These are phyloP conservation scores for Akanthomyces dipterigenus DNA, from an alignment of 2,329 filamentous ascomycete genomes.

Conservation along the genomic window DNA sequence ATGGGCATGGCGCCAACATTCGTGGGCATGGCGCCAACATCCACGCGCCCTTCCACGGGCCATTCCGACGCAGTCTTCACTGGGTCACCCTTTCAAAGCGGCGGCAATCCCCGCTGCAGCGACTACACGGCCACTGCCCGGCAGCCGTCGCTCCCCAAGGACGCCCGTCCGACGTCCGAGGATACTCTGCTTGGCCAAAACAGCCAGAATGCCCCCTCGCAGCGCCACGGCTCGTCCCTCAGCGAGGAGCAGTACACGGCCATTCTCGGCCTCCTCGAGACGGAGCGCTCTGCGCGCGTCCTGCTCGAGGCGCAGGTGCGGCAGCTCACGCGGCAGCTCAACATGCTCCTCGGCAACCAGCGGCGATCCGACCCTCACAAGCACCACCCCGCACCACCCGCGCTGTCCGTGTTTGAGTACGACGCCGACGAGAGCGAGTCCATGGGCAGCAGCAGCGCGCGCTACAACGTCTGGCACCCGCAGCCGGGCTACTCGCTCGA, in stretches of 20 bases:
- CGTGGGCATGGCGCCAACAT: conserved; percentile 2
- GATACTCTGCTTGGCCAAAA: neutral
- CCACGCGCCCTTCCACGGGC: neutral
- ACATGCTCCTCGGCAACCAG: conserved; percentile 24
- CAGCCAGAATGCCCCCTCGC: conserved; percentile 20
- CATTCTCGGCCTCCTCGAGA: conserved; percentile 46
- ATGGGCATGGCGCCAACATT: conserved; percentile 7
- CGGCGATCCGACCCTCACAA: neutral
- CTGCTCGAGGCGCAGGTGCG: conserved; percentile 51
- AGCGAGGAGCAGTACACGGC: conserved; percentile 42
- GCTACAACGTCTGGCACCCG: conserved; percentile 9
- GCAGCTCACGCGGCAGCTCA: conserved; percentile 43
- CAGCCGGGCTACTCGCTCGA: neutral
- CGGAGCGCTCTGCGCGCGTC: conserved; percentile 49
- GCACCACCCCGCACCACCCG: neutral
- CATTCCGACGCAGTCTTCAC: neutral
- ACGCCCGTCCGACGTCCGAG: conserved; percentile 31
- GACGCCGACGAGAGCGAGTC: conserved; percentile 28
- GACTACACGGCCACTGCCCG: neutral
- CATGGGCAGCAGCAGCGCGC: neutral
- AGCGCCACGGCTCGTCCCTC: conserved; percentile 25
- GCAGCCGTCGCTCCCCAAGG: neutral
- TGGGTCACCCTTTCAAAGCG: neutral
- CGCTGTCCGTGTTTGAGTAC: conserved; percentile 35
- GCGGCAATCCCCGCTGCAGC: neutral